These are phyloP conservation scores for Penicillium occitanis DNA, from an alignment of 2,329 filamentous ascomycete species.

Conservation along the genomic window DNA sequence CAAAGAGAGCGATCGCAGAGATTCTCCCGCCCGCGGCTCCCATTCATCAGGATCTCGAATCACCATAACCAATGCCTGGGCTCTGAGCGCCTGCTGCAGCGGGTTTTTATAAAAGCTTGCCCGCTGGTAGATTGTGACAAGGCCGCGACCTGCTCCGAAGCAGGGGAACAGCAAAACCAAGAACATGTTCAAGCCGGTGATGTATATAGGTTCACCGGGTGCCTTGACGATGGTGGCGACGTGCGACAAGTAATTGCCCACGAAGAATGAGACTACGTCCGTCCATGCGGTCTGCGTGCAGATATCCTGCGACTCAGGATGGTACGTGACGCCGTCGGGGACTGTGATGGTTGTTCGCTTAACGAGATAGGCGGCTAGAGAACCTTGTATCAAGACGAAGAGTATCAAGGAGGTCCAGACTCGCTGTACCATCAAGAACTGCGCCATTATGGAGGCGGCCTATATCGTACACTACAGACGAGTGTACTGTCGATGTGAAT, in stretches of 20 bases:
- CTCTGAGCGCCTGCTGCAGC: conserved; percentile 30
- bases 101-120: conserved; percentile 24
- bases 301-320: conserved; percentile 4
- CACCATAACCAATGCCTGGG: conserved; percentile 33
- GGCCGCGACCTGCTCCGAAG: conserved; percentile 29
- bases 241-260: conserved; percentile 40
- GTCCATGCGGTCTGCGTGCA: conserved; percentile 17
- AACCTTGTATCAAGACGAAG: not conserved
- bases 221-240: conserved; percentile 35
- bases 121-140: conserved; percentile 28
- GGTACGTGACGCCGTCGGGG: conserved; percentile 1
- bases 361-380: not conserved
- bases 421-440: not conserved
- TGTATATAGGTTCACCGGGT: conserved; percentile 31
- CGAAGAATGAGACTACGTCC: conserved; percentile 34
- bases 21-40: not conserved
- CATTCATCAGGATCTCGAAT: conserved; percentile 22
- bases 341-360: not conserved
- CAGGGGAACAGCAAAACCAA: conserved; percentile 30
- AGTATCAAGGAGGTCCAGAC: not conserved
- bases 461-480: not conserved
- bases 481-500: not conserved
- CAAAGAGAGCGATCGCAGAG: conserved; percentile 4
- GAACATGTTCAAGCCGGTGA: conserved; percentile 23
- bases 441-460: not conserved